phyloP scores from a whole-genome alignment of 805 yeast genomes.

The Myxozyma sirexii region DNA sequence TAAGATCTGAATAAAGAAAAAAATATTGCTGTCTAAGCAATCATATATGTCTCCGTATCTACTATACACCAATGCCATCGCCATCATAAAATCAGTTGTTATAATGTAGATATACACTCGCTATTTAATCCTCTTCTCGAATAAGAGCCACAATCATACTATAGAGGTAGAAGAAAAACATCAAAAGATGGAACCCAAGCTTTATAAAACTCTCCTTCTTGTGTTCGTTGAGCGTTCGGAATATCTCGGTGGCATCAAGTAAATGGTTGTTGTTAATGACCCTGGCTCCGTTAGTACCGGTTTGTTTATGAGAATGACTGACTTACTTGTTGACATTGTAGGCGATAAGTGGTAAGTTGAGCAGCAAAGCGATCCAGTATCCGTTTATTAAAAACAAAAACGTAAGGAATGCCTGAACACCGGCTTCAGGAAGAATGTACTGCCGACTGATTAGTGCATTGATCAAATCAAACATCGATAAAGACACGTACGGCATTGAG shows the following conservation, averaged over 20 bases:
- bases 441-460: slow-evolving; percentile 36
- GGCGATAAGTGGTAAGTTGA: slow-evolving; percentile 81
- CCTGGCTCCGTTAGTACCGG: slow-evolving; percentile 7
- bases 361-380: slow-evolving; percentile 84
- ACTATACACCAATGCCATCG: too few relatives aligned
- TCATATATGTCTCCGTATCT: too few relatives aligned
- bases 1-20: too few relatives aligned
- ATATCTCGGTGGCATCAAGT: slow-evolving; percentile 96
- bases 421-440: slow-evolving; percentile 88
- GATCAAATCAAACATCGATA: neutral
- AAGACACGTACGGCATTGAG: slow-evolving; percentile 57
- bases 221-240: slow-evolving; percentile 89
- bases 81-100: too few relatives aligned
- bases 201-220: slow-evolving; percentile 90
- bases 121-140: slow-evolving; percentile 31
- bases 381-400: slow-evolving; percentile 78
- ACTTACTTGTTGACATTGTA: slow-evolving; percentile 72
- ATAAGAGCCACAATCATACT: slow-evolving; percentile 36
- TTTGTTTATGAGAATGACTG: neutral
- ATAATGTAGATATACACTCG: too few relatives aligned
- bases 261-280: slow-evolving; percentile 75
- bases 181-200: slow-evolving; percentile 82
- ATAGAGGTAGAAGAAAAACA: slow-evolving; percentile 95
- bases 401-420: slow-evolving; percentile 72
- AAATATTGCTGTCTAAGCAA: neutral